A percentile compares a stretch with the other conserved stretches of the same genome.
Conservation (phyloP, 2,329 filamentous ascomycete species). For the Leptographium lundbergii region DNA sequence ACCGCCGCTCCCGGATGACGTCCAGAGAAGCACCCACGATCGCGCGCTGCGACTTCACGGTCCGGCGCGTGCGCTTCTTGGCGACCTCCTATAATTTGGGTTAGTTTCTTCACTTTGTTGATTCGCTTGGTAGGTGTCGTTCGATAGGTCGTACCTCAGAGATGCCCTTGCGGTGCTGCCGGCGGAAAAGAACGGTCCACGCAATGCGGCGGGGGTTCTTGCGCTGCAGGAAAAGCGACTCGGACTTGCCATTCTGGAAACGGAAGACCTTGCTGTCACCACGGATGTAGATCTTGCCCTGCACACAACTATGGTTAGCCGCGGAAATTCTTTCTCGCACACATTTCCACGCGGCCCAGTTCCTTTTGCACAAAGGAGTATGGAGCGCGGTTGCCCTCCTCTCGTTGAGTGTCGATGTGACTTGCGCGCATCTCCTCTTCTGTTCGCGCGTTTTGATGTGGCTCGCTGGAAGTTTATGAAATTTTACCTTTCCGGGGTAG, state of each 20-base stretch:
- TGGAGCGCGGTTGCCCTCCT: neutral
- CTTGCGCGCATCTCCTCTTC: neutral
- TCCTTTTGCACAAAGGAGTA: neutral
- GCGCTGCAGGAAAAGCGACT: conserved; percentile 99
- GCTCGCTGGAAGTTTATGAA: neutral
- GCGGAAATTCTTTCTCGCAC: too few relatives aligned
- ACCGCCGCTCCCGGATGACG: conserved; percentile 98
- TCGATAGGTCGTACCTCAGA: conserved; percentile 70
- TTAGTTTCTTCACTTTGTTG: neutral
- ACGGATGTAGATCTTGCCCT: conserved; percentile 99
- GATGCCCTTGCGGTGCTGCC: conserved; percentile 99
- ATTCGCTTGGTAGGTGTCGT: neutral
- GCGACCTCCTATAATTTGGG: conserved; percentile 69
- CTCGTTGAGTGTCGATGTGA: neutral
- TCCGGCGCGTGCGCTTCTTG: conserved; percentile 98
- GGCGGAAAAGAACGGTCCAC: conserved; percentile 96
- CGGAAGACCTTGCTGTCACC: conserved; percentile 99
- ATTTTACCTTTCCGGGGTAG: conserved; percentile 51
- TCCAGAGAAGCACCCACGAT: conserved; percentile 99
- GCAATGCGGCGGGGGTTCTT: conserved; percentile 99
- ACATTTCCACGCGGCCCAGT: neutral
- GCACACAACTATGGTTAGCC: conserved; percentile 12
- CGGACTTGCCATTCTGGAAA: conserved; percentile 99
- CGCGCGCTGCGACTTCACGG: conserved; percentile 96
- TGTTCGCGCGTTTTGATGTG: neutral